Percentiles rank a stretch among this genome's conserved stretches.
Evolutionary conservation across 768 basidiomycete species (phyloP).

Genomic region (Coprinopsis sp.): DNA sequence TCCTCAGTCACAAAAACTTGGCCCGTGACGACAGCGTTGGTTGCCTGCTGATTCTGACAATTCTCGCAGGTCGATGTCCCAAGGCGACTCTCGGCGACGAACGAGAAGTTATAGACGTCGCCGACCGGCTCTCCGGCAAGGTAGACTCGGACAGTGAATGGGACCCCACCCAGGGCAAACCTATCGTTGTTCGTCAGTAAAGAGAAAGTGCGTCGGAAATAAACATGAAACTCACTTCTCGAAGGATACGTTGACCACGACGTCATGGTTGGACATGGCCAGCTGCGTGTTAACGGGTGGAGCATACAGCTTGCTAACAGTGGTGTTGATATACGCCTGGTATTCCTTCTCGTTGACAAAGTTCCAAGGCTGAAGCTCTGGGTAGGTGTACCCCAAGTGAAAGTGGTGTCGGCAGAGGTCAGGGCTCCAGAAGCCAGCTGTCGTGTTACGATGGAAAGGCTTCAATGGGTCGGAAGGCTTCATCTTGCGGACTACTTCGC

Average conservation of each 20-base stretch:
- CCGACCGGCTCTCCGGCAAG: neutral
- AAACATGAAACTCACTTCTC: neutral
- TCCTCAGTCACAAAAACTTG: neutral
- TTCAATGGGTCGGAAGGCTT: neutral
- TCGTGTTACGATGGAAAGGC: neutral
- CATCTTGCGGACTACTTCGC: neutral
- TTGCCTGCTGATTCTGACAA: neutral
- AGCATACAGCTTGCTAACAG: neutral
- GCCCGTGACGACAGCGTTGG: neutral
- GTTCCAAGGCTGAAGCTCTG: neutral
- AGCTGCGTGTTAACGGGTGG: neutral
- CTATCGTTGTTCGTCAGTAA: too few species aligned
- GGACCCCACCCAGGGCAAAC: neutral
- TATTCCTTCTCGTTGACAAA: neutral
- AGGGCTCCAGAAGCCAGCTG: neutral
- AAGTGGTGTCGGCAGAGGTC: neutral
- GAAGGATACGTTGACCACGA: neutral
- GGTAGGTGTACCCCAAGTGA: neutral
- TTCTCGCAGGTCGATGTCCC: neutral
- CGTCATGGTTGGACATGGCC: neutral
- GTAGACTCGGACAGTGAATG: neutral
- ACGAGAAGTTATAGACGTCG: neutral
- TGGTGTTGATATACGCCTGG: neutral
- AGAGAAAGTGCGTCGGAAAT: neutral
- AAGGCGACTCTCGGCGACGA: neutral